A percentile compares a stretch with the other conserved stretches of the same genome.
Conservation (phyloP, 106 monocot genomes). For the Allium cepa region DNA sequence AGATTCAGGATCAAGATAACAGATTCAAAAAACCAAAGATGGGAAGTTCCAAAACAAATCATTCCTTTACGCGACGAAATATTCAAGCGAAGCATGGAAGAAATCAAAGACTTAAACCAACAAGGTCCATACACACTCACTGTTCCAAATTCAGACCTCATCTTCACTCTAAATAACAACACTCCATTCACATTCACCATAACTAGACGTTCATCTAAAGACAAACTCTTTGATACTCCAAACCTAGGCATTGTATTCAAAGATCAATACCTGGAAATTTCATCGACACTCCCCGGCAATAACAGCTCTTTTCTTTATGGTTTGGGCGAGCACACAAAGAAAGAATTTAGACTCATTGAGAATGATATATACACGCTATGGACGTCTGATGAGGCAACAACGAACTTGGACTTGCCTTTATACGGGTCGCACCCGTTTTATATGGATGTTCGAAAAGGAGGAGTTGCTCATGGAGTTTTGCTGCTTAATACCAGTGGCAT, state of each 20-base stretch:
- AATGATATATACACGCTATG: slow-evolving; percentile 45
- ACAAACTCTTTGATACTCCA: slow-evolving; percentile 1
- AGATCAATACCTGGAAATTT: slow-evolving; percentile 41
- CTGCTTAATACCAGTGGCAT: slow-evolving; percentile 48
- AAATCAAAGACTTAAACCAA: not conserved
- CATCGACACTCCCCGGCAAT: slow-evolving; percentile 18
- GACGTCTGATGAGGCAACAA: slow-evolving; percentile 39
- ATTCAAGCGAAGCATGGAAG: too few species aligned
- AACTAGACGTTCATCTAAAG: slow-evolving; percentile 23
- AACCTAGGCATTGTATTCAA: slow-evolving; percentile 27
- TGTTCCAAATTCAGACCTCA: slow-evolving; percentile 22
- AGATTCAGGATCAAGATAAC: slow-evolving; percentile 46
- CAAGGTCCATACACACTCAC: slow-evolving; percentile 14
- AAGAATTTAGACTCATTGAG: slow-evolving; percentile 16
- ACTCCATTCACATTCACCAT: slow-evolving; percentile 42
- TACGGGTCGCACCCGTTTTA: slow-evolving; percentile 76
- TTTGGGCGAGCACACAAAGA: slow-evolving; percentile 66
- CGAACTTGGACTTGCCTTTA: slow-evolving; percentile 28
- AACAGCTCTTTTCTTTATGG: slow-evolving; percentile 31
- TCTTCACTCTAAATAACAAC: slow-evolving; percentile 22
- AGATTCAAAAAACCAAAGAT: slow-evolving; percentile 30
- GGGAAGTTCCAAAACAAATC: slow-evolving; percentile 45
- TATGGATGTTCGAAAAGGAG: slow-evolving; percentile 35
- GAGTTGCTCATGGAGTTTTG: slow-evolving; percentile 30
- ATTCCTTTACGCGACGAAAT: slow-evolving; percentile 13